These are phyloP conservation scores for Heliamphora exappendiculata DNA, from an alignment of 148 eudicot genomes.

Conservation along the genomic window DNA sequence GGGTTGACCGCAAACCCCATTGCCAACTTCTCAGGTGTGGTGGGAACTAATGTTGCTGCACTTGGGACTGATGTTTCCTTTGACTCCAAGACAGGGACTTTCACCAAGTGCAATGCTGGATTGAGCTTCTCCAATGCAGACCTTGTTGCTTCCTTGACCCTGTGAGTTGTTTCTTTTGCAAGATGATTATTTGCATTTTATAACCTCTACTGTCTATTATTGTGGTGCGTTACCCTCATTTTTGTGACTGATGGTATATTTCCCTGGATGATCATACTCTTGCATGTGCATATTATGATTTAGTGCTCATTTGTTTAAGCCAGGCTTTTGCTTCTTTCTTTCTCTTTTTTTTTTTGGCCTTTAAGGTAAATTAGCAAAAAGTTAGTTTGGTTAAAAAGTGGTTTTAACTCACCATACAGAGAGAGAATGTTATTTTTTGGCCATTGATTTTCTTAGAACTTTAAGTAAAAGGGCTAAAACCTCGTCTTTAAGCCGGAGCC, in stretches of 20 bases:
- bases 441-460: no score
- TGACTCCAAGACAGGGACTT: conserved; percentile 52
- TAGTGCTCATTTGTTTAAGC: no score
- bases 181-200: not conserved
- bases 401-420: no score
- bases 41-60: conserved; percentile 43
- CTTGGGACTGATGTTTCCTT: conserved; percentile 63
- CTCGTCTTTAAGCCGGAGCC: no score
- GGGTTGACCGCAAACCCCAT: conserved; percentile 71
- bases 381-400: no score
- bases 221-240: not conserved
- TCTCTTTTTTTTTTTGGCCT: no score
- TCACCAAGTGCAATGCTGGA: conserved; percentile 70
- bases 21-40: conserved; percentile 67
- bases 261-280: not conserved
- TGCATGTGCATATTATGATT: not conserved
- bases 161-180: conserved; percentile 45
- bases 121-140: conserved; percentile 53
- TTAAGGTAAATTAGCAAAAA: no score
- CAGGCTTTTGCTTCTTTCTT: no score
- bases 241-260: no score
- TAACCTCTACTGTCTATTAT: not conserved
- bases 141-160: conserved; percentile 47
- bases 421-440: no score
- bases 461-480: no score